These are phyloP conservation scores for Pneumocystis murina DNA, from an alignment of 1,139 yeast species.

Conservation along the genomic window DNA sequence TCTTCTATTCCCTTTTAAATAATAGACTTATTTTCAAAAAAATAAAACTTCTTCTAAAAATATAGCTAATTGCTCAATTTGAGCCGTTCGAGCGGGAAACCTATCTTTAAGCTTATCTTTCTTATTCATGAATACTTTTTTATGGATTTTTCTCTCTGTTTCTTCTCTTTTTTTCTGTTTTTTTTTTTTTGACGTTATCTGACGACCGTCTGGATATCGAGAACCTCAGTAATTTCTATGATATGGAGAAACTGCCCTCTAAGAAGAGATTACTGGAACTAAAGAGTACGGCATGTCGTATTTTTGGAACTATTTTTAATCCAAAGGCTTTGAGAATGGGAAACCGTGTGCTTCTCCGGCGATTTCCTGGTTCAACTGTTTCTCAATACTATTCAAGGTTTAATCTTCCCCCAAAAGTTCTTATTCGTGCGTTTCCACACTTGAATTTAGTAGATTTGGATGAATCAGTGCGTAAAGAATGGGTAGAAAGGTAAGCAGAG, in stretches of 20 bases:
- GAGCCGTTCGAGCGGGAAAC: not conserved
- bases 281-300: constrained; percentile 12
- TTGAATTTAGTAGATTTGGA: not conserved
- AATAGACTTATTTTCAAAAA: not conserved
- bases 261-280: constrained; percentile 14
- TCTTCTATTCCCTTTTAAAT: not conserved
- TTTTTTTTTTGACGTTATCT: not conserved
- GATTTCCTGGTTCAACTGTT: constrained; percentile 16
- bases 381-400: constrained; percentile 15
- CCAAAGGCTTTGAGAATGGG: constrained; percentile 16
- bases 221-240: too few relatives aligned
- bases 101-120: not conserved
- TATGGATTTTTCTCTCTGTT: not conserved
- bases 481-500: not conserved
- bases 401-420: not conserved
- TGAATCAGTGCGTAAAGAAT: not conserved
- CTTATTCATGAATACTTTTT: not conserved
- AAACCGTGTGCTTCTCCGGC: constrained; percentile 16
- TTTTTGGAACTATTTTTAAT: constrained; percentile 15
- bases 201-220: too few relatives aligned
- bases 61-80: not conserved
- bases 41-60: not conserved
- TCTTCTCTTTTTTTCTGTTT: not conserved
- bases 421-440: not conserved
- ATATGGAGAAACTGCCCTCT: constrained; percentile 9